Base-by-base conservation (phyloP, 2,329 filamentous ascomycete species). In the Colletotrichum lupini region DNA sequence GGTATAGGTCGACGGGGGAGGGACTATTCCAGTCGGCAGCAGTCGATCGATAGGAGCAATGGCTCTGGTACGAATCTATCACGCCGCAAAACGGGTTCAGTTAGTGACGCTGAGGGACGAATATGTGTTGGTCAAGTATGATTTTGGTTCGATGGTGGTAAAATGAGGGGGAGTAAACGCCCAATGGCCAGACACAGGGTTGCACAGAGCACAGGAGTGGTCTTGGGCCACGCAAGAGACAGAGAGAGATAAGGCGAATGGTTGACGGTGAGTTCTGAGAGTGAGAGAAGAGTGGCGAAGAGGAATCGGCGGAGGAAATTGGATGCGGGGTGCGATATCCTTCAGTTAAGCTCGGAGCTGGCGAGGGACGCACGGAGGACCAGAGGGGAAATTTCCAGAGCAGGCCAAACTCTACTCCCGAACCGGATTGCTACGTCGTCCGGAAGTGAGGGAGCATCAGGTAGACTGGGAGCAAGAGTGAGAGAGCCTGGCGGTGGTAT, bases 31-130 rank as follows among this genome's bases (percentile, higher is more conserved):
- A 74, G 72, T 74, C 72, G 67, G 53, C 35, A 62, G 61, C 49
- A 59, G 49, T 67, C 70, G 66, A 72, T 78, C 77, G 72, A 72
- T 70, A 75, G 76, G 76, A 78, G 78, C 75, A 77, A 76, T 76
- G 72, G 72, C 68, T 68, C 72, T 24, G 24, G 46, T 63, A 72
- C 72, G 35, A 52, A 74, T 75, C 74, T 75, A 49, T 24, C 16
- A 52, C 42, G 35, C 49, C 53, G 57, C 24, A 26, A 42, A 42
- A 35, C 16, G 42, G 26, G 19, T 28, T 19, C 57, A 56, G 60
- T 73, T 56, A 73, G 70, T 37, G 56, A 60, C 19, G 19, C 35
- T 58, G 59, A 59, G 32, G 32, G 56, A 55, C 46, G 53, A 26
- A 28, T 7, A 60, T 35, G 30, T 32, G 9, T 28, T 32, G 14